Percentiles rank a stretch among this genome's conserved stretches.
phyloP scores from a whole-genome alignment of 176 grass and related monocot genomes.

The Tillandsia leiboldiana region DNA sequence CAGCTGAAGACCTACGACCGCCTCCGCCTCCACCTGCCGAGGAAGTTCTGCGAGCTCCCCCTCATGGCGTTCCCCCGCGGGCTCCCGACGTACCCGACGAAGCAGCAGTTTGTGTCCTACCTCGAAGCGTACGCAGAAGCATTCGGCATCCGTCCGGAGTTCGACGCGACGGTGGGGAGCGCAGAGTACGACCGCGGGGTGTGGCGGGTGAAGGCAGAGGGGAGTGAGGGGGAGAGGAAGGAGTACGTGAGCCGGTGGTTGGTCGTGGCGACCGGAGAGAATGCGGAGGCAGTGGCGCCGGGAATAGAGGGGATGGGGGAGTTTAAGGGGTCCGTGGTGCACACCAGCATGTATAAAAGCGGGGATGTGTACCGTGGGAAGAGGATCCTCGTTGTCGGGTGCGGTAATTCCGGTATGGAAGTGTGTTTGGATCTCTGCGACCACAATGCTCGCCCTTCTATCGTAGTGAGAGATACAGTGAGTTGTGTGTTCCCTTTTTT shows the following conservation, averaged over 20 bases:
- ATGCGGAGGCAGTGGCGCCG: constrained; percentile 17
- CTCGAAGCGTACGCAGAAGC: constrained; percentile 11
- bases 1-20: constrained; percentile 30
- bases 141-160: constrained; percentile 10
- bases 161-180: constrained; percentile 5
- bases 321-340: constrained; percentile 13
- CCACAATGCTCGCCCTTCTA: background rate
- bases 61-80: constrained; percentile 13
- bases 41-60: constrained; percentile 24
- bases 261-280: constrained; percentile 30
- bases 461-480: background rate
- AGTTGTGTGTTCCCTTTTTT: background rate
- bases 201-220: constrained; percentile 2
- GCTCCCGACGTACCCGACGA: constrained; percentile 26
- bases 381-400: constrained; percentile 16
- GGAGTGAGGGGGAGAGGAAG: background rate
- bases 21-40: constrained; percentile 30
- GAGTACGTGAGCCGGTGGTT: constrained; percentile 24
- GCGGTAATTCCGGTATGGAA: background rate
- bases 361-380: constrained; percentile 8
- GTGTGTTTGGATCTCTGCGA: constrained; percentile 5
- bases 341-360: constrained; percentile 20
- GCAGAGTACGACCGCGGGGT: constrained; percentile 8
- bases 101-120: constrained; percentile 23
- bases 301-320: constrained; percentile 2